These are phyloP conservation scores for Auriscalpium vulgare DNA, from an alignment of 768 basidiomycete species.

Conservation along the genomic window DNA sequence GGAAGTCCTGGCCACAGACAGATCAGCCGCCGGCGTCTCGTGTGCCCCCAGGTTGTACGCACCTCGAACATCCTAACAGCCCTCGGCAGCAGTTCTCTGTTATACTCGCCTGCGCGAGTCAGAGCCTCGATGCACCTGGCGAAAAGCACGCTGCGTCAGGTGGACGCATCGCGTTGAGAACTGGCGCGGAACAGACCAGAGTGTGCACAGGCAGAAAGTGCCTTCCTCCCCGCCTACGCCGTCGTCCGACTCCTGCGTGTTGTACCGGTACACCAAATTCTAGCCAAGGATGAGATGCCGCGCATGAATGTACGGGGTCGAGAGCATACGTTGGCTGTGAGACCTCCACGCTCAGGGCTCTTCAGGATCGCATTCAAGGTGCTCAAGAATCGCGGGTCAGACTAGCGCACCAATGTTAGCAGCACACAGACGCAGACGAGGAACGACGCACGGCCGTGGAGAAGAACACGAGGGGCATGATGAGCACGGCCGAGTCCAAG, in stretches of 20 bases:
- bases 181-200: conserved; percentile 41
- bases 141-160: background rate
- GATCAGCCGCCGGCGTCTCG: background rate
- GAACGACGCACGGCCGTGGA: conserved; percentile 55
- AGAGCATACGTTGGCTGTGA: conserved; percentile 71
- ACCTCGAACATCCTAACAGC: conserved; percentile 91
- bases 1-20: conserved; percentile 47
- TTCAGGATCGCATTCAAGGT: conserved; percentile 80
- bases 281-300: conserved; percentile 21
- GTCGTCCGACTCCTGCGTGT: conserved; percentile 77
- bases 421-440: background rate
- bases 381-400: conserved; percentile 81
- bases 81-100: conserved; percentile 52
- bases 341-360: conserved; percentile 83
- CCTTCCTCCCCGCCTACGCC: conserved; percentile 96
- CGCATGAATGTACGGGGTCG: too few relatives aligned
- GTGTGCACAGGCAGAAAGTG: conserved; percentile 83
- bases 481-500: conserved; percentile 81
- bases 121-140: conserved; percentile 81
- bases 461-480: conserved; percentile 93
- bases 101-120: conserved; percentile 78
- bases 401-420: conserved; percentile 29
- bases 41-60: conserved; percentile 7
- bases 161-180: background rate
- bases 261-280: conserved; percentile 87